Evolutionary conservation across 2,329 filamentous ascomycete genomes (phyloP).

Genomic region (Xylariaceae sp.): DNA sequence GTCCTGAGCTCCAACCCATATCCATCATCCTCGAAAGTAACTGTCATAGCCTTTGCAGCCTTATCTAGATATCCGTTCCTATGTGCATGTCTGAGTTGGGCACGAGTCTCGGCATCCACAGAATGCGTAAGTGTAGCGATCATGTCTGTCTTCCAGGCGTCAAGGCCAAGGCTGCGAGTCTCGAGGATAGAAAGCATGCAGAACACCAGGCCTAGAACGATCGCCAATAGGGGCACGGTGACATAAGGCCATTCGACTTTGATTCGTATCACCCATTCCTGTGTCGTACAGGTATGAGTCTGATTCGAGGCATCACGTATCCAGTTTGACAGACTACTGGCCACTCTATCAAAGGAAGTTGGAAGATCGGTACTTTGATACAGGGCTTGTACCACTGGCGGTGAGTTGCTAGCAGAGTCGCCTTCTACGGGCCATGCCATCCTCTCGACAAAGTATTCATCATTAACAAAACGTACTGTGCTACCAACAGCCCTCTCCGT

Average conservation of each 20-base stretch:
- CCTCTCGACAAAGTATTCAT: background rate
- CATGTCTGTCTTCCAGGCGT: conserved; percentile 31
- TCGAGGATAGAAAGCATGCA: conserved; percentile 25
- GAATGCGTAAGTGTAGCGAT: conserved; percentile 31
- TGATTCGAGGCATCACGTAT: background rate
- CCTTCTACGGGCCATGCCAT: background rate
- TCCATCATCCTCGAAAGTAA: conserved; percentile 26
- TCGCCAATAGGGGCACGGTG: conserved; percentile 25
- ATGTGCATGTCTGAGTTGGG: conserved; percentile 27
- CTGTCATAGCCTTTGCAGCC: conserved; percentile 19
- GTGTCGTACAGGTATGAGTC: conserved; percentile 4
- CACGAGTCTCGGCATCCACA: conserved; percentile 29
- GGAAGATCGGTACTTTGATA: conserved; percentile 3
- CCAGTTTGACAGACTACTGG: background rate
- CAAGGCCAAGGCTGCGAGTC: conserved; percentile 22
- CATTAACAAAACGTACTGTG: background rate
- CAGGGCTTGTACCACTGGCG: conserved; percentile 3
- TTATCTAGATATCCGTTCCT: conserved; percentile 25
- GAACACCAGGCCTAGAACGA: conserved; percentile 1
- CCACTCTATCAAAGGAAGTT: background rate
- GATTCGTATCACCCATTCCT: conserved; percentile 30
- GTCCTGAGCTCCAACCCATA: conserved; percentile 28
- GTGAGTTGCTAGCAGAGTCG: background rate
- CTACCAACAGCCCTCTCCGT: background rate
- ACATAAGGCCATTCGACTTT: conserved; percentile 33